phyloP scores from a whole-genome alignment of 306 rosid species.

The Styphnolobium japonicum region DNA sequence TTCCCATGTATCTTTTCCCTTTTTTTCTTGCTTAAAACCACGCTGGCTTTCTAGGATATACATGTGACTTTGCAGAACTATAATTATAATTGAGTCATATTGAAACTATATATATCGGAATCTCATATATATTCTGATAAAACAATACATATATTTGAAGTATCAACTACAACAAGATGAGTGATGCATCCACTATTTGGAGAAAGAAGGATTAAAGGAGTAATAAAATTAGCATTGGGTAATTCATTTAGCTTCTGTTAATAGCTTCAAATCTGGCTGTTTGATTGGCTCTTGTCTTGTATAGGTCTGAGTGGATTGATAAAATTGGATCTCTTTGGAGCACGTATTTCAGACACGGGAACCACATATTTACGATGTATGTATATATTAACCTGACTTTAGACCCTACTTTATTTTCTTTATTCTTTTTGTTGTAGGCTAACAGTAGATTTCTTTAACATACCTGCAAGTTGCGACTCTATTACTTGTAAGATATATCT shows the following conservation, averaged over 20 bases:
- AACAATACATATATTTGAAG: background rate
- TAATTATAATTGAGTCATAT: background rate
- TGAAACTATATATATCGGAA: background rate
- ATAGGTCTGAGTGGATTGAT: slow-evolving; percentile 80
- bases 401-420: slow-evolving; percentile 4
- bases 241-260: background rate
- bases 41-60: background rate
- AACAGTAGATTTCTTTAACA: background rate
- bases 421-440: background rate
- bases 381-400: slow-evolving; percentile 26
- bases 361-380: slow-evolving; percentile 67
- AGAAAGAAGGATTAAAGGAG: background rate
- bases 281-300: slow-evolving; percentile 10
- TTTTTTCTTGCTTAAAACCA: background rate
- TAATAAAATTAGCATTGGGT: background rate
- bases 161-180: background rate
- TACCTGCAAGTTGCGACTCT: background rate
- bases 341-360: slow-evolving; percentile 84
- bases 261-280: background rate
- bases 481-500: background rate
- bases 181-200: background rate
- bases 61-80: background rate
- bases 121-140: background rate
- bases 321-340: slow-evolving; percentile 94
- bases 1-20: background rate